A percentile compares a stretch with the other conserved stretches of the same genome.
Conservation (phyloP, 306 rosid genomes). For the Dicorynia guianensis region DNA sequence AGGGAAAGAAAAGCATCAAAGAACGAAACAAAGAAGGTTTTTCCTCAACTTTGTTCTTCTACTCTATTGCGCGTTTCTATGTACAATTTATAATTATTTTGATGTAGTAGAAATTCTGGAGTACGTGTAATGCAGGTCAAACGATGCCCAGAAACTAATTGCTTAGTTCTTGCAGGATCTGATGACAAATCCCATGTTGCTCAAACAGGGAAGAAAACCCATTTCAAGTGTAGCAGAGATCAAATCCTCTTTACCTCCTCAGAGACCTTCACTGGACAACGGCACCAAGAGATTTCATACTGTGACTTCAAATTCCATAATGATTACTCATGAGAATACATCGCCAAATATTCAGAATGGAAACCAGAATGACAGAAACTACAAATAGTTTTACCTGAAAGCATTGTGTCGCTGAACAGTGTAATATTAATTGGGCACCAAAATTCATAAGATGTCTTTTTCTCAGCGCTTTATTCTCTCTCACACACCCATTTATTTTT, state of each 20-base stretch:
- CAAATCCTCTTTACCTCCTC: constrained; percentile 43
- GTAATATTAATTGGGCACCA: constrained; percentile 29
- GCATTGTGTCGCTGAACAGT: constrained; percentile 1
- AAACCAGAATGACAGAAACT: constrained; percentile 12
- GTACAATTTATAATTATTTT: background rate
- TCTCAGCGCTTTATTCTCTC: background rate
- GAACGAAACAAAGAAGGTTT: constrained; percentile 48
- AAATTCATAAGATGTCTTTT: constrained; percentile 5
- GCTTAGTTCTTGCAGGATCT: constrained; percentile 53
- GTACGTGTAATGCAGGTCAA: no score
- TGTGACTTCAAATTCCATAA: constrained; percentile 46
- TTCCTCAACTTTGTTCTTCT: background rate
- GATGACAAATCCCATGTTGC: constrained; percentile 41
- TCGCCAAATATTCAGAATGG: constrained; percentile 71
- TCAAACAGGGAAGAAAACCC: constrained; percentile 48
- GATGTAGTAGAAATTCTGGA: background rate
- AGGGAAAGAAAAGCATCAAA: constrained; percentile 55
- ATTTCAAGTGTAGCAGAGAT: constrained; percentile 39
- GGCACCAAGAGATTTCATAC: constrained; percentile 45
- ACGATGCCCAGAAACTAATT: no score
- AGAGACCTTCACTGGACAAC: constrained; percentile 41
- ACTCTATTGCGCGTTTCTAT: background rate
- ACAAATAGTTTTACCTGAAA: constrained; percentile 7
- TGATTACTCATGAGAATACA: constrained; percentile 57
- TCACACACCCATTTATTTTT: constrained; percentile 5